A percentile compares a stretch with the other conserved stretches of the same genome.
These are phyloP conservation scores for Phytophthora macrochlamydospora DNA, from an alignment of 352 stramenopile genomes.

Conservation along the genomic window DNA sequence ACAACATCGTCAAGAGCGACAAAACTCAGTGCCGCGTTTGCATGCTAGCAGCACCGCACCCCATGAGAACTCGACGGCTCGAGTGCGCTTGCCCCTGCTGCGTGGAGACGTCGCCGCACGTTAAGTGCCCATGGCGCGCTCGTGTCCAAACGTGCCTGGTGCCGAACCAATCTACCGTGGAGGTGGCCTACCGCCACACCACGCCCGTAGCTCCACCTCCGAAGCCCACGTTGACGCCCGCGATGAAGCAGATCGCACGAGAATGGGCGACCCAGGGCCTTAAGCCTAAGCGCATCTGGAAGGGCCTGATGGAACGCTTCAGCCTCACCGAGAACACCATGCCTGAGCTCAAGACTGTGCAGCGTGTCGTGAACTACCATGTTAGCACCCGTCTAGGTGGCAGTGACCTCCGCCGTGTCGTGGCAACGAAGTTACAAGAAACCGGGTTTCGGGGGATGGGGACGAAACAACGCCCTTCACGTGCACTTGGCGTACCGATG, in stretches of 20 bases:
- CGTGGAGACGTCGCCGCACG: background rate
- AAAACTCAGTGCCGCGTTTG: conserved; percentile 3
- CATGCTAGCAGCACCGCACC: background rate
- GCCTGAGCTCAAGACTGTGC: background rate
- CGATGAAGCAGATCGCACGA: conserved; percentile 13
- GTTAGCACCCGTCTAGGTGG: conserved; percentile 8
- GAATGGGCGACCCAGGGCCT: conserved; percentile 11
- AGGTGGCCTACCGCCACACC: conserved; percentile 13
- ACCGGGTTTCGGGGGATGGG: conserved; percentile 9
- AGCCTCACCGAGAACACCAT: background rate
- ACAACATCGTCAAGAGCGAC: conserved; percentile 10
- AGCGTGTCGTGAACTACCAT: conserved; percentile 14
- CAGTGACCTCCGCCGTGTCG: conserved; percentile 1
- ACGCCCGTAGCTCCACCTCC: background rate
- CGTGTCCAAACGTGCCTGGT: conserved; percentile 16
- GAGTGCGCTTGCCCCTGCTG: conserved; percentile 3
- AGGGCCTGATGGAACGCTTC: conserved; percentile 7
- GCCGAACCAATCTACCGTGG: conserved; percentile 1
- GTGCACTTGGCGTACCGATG: conserved; percentile 4
- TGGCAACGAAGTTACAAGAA: conserved; percentile 2
- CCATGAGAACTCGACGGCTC: conserved; percentile 4
- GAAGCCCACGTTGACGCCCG: conserved; percentile 9
- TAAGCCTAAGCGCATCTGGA: conserved; percentile 20
- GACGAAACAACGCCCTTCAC: conserved; percentile 17
- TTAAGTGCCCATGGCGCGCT: conserved; percentile 9